Percentiles rank a stretch among this genome's conserved stretches.
These are phyloP conservation scores for Fraxinus quadrangulata DNA, from an alignment of 257 asterid species.

Conservation along the genomic window DNA sequence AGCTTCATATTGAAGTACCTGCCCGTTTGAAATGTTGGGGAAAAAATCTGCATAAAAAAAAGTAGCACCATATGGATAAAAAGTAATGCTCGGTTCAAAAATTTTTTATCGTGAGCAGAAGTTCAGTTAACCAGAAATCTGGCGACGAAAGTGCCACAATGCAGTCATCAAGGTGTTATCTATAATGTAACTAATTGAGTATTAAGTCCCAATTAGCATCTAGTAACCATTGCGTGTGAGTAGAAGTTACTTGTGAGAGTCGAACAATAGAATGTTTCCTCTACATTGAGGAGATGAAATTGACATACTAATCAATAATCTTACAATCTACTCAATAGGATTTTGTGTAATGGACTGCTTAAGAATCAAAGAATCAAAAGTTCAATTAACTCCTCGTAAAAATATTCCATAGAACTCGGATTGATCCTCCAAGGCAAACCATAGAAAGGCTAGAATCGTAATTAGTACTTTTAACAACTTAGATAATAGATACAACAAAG, in stretches of 20 bases:
- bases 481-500: too few species aligned
- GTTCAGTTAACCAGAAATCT: conserved; percentile 16
- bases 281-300: too few species aligned
- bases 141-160: not conserved
- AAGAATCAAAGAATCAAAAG: too few species aligned
- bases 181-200: not conserved
- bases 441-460: too few species aligned
- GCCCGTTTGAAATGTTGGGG: conserved; percentile 60
- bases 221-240: not conserved
- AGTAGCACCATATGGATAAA: conserved; percentile 18
- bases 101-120: conserved; percentile 3
- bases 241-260: not conserved
- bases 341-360: too few species aligned
- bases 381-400: too few species aligned
- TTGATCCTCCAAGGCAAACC: too few species aligned
- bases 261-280: too few species aligned
- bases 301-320: too few species aligned
- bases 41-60: conserved; percentile 46
- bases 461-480: too few species aligned
- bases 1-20: conserved; percentile 71
- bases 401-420: not conserved
- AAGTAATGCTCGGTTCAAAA: not conserved
- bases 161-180: conserved; percentile 2
- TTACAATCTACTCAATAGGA: too few species aligned
- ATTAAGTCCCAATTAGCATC: not conserved